Evolutionary conservation across 352 stramenopile genomes (phyloP), one percentile per base, ranked within the genome.

Genomic region (Phytophthora nicotianae): DNA sequence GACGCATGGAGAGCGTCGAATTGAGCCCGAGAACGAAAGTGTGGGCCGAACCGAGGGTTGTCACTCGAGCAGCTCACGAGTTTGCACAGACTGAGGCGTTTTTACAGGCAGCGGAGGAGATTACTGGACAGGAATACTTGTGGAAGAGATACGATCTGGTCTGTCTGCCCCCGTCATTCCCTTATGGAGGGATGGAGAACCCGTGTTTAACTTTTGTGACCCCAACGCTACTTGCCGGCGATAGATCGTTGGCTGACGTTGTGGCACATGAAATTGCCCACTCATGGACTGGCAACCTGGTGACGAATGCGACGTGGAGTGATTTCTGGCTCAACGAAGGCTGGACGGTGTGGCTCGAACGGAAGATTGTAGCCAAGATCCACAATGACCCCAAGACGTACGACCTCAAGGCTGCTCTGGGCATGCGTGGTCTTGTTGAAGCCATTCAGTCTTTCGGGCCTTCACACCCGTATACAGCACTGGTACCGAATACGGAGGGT

Each of bases 261-360:
- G 94, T 99, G 4, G 97, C 96, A 16, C 97, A 99, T 78, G 97
- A 99, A 70, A 98, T 98, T 64, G 70, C 90, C 7, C 96, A 98
- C 70, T 94, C 70, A 41, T 99, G 97, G 97, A 98, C 91, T 0
- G 97, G 97, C 5, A 99, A 99, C 76, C 65, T 99, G 14, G 90
- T 99, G 17, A 99, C 96, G 2, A 99, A 99, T 81, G 75, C 78
- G 48, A 97, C 88, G 50, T 99, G 88, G 86, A 81, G 88, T 49
- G 88, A 98, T 75, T 99, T 99, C 70, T 99, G 96, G 96, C 77
- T 99, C 16, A 99, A 99, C 60, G 97, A 99, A 69, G 96, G 96
- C 24, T 99, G 93, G 93, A 99, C 97, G 0, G 86, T 97, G 48
- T 99, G 96, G 84, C 86, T 98, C 10, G 89, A 99, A 79, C 81